Conservation (phyloP, 1,284 basidiomycete species). For the Cystobasidium slooffiae region DNA sequence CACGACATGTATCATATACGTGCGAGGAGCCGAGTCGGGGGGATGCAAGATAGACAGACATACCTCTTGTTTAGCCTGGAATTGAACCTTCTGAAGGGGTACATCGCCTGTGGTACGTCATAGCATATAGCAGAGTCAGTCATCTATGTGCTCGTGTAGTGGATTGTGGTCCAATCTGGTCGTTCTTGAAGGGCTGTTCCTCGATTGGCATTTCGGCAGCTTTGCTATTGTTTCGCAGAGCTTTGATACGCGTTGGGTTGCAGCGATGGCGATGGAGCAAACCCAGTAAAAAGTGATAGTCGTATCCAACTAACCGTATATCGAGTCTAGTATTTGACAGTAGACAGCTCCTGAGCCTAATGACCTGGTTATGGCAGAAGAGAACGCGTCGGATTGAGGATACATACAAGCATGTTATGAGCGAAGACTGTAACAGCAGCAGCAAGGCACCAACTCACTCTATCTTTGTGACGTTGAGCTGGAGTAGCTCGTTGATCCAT, state of each 20-base stretch:
- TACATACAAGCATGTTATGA: not conserved
- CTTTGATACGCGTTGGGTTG: not conserved
- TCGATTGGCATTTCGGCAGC: too few species aligned
- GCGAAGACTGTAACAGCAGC: not conserved
- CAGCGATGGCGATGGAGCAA: not conserved
- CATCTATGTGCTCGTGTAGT: not conserved
- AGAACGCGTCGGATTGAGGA: slow-evolving; percentile 1
- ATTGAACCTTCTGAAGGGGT: slow-evolving; percentile 36
- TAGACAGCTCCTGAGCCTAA: slow-evolving; percentile 33
- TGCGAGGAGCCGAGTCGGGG: not conserved
- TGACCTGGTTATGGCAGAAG: slow-evolving; percentile 2
- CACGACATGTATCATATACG: too few species aligned
- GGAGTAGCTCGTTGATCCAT: slow-evolving; percentile 94
- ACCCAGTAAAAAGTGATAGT: not conserved
- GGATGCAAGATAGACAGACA: not conserved
- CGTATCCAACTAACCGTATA: slow-evolving; percentile 25
- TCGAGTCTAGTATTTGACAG: slow-evolving; percentile 43
- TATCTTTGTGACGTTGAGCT: slow-evolving; percentile 83
- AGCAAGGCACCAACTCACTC: slow-evolving; percentile 42
- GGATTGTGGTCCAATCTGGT: too few species aligned
- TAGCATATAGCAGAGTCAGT: not conserved
- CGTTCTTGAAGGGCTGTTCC: too few species aligned
- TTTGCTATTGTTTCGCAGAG: too few species aligned
- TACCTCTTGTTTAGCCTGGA: slow-evolving; percentile 45
- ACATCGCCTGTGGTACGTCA: not conserved